Percentiles rank a stretch among this genome's conserved stretches.
Evolutionary conservation across 495 filamentous ascomycete genomes (phyloP).

Genomic region (Tuber microsphaerosporum): DNA sequence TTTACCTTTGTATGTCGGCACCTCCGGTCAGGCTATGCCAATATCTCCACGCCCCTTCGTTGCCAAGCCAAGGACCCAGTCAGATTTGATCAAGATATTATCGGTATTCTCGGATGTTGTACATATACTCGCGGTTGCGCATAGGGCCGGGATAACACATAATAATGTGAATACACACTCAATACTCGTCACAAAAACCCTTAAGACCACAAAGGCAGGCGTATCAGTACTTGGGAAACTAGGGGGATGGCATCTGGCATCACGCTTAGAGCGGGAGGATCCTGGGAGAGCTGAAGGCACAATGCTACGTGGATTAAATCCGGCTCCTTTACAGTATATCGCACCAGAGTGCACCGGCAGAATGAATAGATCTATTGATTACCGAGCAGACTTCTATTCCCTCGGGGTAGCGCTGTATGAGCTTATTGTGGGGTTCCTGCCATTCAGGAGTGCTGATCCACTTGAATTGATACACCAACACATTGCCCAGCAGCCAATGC

Average conservation of each 20-base stretch:
- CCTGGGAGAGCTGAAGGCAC: slow-evolving; percentile 35
- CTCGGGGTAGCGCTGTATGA: slow-evolving; percentile 40
- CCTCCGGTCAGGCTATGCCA: not conserved
- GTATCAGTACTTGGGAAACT: slow-evolving; percentile 35
- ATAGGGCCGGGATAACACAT: slow-evolving; percentile 37
- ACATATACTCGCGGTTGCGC: slow-evolving; percentile 36
- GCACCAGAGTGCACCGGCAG: slow-evolving; percentile 41
- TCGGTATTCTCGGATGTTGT: slow-evolving; percentile 41
- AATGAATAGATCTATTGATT: slow-evolving; percentile 42
- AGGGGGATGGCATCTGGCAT: slow-evolving; percentile 41
- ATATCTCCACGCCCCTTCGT: slow-evolving; percentile 14
- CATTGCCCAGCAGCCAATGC: slow-evolving; percentile 40
- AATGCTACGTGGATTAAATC: slow-evolving; percentile 40
- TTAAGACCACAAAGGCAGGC: slow-evolving; percentile 9
- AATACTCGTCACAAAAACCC: slow-evolving; percentile 27
- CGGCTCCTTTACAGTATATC: slow-evolving; percentile 40
- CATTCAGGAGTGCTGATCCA: slow-evolving; percentile 38
- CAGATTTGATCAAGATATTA: slow-evolving; percentile 40
- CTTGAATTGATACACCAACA: slow-evolving; percentile 41
- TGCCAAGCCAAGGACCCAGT: slow-evolving; percentile 39
- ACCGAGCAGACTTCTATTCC: slow-evolving; percentile 41
- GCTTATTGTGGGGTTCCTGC: slow-evolving; percentile 39
- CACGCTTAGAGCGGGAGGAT: slow-evolving; percentile 39
- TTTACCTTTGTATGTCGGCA: slow-evolving; percentile 20
- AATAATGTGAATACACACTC: slow-evolving; percentile 41